Base-by-base conservation (phyloP, 306 rosid species). In the Sindora glabra region DNA sequence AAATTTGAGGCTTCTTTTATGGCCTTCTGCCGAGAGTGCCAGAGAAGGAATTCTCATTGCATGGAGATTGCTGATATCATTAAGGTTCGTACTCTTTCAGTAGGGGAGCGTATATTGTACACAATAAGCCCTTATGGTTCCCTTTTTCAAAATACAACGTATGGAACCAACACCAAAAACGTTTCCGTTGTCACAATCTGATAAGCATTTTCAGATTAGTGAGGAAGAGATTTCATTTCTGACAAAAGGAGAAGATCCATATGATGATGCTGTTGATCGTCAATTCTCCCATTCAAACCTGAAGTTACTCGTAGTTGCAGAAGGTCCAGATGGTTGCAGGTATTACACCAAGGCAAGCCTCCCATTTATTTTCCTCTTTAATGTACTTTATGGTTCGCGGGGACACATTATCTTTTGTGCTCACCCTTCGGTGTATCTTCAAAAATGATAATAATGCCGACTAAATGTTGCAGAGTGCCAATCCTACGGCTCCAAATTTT, bases 261-360 rank as follows among this genome's bases (percentile, higher is more conserved):
- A 62, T 32, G 95, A 92, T 67, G 98, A 92, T 34, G 80, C 70
- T 12, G 82, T 92, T 59, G 90, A 86, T 72, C 90, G 71, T 12
- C 81, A 92, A 74, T 69, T 92, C 33, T 92, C 78, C 76, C 98
- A 92, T 66, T 80, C 83, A 68, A 81, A 86, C 73, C 96, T 88
- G 67, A 92, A 81, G 66, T 73, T 92, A 41, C 89, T 92, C 36
- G 86, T 92, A 21, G 98, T 92, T 62, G 88, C 98, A 0, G 96
- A 92, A 74, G 98, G 98, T 62, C 76, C 96, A 51, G 89, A 82
- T 34, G 98, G 98, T 37, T 92, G 98, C 65, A 80, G 98, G 54
- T 92, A 92, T 57, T 88, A 92, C 78, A 83, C 98, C 71, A 88
- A 92, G 81, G 98, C 88, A 68, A 52, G 71, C 59, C 60, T 33